A percentile compares a stretch with the other conserved stretches of the same genome.
Conservation (phyloP, 805 yeast genomes). For the Sugiyamaella mastotermitis region DNA sequence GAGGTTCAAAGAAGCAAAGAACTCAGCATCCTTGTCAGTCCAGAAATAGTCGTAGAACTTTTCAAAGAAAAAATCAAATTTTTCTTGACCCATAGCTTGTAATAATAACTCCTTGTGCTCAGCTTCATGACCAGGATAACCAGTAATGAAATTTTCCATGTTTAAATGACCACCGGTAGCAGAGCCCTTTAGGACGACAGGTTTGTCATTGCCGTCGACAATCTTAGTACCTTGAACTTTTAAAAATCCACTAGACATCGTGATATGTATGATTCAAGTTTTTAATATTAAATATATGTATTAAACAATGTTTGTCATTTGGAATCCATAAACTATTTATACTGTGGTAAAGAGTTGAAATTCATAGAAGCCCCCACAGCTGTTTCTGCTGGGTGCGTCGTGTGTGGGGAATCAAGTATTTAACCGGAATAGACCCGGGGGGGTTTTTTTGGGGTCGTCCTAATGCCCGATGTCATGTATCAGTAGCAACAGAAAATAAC, state of each 20-base stretch:
- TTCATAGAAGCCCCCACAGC: too few relatives aligned
- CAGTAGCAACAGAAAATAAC: too few relatives aligned
- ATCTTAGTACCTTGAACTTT: conserved; percentile 38
- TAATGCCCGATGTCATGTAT: too few relatives aligned
- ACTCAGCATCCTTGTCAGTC: conserved; percentile 45
- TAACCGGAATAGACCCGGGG: too few relatives aligned
- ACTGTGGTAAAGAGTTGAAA: too few relatives aligned
- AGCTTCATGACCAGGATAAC: conserved; percentile 48
- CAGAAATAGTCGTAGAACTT: conserved; percentile 49
- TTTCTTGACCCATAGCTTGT: conserved; percentile 40
- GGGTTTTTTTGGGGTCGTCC: too few relatives aligned
- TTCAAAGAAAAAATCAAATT: conserved; percentile 43
- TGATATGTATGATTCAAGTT: too few relatives aligned
- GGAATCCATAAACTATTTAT: too few relatives aligned
- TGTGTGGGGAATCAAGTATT: too few relatives aligned
- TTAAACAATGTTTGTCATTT: too few relatives aligned
- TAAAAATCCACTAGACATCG: conserved; percentile 2
- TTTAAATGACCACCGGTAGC: conserved; percentile 44
- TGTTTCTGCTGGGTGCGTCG: too few relatives aligned
- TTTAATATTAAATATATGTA: too few relatives aligned
- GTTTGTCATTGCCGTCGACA: conserved; percentile 36
- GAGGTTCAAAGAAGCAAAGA: conserved; percentile 37
- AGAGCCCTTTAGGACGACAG: conserved; percentile 41
- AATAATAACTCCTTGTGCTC: conserved; percentile 40
- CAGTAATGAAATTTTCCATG: conserved; percentile 53